phyloP scores from a whole-genome alignment of 2,329 filamentous ascomycete species.

The Coniochaeta sp. region DNA sequence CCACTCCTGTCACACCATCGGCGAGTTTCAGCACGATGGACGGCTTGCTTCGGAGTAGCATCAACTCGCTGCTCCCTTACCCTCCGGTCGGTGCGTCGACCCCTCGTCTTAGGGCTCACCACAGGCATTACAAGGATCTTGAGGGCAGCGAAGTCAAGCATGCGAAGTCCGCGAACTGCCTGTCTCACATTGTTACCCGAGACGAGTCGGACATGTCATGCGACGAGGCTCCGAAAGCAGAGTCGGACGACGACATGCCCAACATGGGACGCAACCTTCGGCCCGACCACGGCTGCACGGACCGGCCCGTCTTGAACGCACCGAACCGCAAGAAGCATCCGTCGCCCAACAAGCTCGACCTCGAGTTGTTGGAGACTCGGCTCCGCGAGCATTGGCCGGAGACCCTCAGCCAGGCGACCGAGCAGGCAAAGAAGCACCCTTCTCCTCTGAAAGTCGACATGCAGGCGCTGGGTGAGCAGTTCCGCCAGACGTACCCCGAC shows the following conservation, averaged over 20 bases:
- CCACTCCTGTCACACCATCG: slow-evolving; percentile 1
- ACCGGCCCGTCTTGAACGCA: slow-evolving; percentile 1
- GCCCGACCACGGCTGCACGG: background rate
- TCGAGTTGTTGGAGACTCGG: slow-evolving; percentile 29
- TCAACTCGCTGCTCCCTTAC: slow-evolving; percentile 12
- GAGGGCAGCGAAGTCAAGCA: slow-evolving; percentile 3
- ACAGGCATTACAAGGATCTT: background rate
- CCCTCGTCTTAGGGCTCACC: slow-evolving; percentile 7
- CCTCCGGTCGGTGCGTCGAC: slow-evolving; percentile 14
- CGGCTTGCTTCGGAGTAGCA: slow-evolving; percentile 9
- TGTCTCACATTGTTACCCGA: background rate
- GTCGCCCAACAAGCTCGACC: slow-evolving; percentile 33
- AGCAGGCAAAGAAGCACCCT: slow-evolving; percentile 1
- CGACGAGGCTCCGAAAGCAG: background rate
- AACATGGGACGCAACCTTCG: background rate
- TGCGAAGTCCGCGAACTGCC: too few relatives aligned
- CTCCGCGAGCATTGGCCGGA: slow-evolving; percentile 17
- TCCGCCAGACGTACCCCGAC: background rate
- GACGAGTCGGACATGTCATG: background rate
- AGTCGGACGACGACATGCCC: background rate
- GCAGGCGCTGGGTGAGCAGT: background rate
- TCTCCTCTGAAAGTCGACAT: background rate
- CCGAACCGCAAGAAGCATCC: slow-evolving; percentile 32
- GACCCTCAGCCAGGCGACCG: background rate
- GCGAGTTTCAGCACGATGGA: slow-evolving; percentile 27